Evolutionary conservation across 768 basidiomycete species (phyloP).

Genomic region (Psilocybe cyanescens): DNA sequence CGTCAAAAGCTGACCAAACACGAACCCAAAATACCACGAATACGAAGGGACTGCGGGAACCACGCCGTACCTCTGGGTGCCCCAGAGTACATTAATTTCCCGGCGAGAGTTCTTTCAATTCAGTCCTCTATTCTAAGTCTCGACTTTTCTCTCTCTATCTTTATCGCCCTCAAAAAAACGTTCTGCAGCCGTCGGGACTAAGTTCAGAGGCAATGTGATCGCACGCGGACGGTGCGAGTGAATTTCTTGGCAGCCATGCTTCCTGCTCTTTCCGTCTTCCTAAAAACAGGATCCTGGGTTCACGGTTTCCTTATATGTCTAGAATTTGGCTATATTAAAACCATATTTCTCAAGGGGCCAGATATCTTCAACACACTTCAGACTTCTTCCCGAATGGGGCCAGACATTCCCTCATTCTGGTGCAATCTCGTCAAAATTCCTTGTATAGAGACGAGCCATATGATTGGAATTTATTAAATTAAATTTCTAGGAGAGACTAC

Average conservation of each 20-base stretch:
- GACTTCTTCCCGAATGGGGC: conserved; percentile 8
- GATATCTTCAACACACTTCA: background rate
- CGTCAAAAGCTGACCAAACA: conserved; percentile 3
- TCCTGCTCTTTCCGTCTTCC: background rate
- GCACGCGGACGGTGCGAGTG: background rate
- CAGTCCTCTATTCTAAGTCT: conserved; percentile 1
- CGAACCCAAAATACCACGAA: background rate
- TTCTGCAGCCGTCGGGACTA: background rate
- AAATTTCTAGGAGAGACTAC: conserved; percentile 1
- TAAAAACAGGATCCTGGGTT: background rate
- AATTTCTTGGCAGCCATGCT: conserved; percentile 1
- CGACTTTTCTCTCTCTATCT: conserved; percentile 1
- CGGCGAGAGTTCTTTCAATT: conserved; percentile 5
- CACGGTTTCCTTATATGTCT: conserved; percentile 4
- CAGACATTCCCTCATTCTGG: conserved; percentile 10
- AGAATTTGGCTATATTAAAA: background rate
- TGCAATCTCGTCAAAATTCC: background rate
- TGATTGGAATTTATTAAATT: background rate
- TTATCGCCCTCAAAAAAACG: background rate
- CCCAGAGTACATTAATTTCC: conserved; percentile 6
- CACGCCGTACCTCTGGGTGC: conserved; percentile 2
- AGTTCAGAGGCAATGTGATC: background rate
- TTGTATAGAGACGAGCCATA: background rate
- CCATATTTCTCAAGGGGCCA: conserved; percentile 8
- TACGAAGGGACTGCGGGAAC: background rate